These are phyloP conservation scores for Penicillium sp. DNA, from an alignment of 2,329 filamentous ascomycete genomes.

Conservation along the genomic window DNA sequence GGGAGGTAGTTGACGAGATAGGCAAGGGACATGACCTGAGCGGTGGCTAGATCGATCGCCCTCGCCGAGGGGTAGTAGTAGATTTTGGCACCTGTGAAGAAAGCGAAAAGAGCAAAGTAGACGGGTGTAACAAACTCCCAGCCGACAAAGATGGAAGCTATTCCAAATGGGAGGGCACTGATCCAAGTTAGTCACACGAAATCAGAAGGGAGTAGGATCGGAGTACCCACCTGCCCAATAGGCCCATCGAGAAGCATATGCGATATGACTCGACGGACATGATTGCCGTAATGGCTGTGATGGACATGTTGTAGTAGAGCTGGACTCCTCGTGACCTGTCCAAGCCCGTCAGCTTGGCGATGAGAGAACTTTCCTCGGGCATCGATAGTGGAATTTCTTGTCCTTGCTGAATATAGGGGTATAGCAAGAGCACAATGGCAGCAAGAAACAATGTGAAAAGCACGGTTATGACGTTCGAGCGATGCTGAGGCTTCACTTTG, in stretches of 20 bases:
- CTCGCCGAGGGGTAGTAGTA: constrained; percentile 11
- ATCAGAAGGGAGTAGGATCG: neutral
- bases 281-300: constrained; percentile 1
- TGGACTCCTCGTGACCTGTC: neutral
- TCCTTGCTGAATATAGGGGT: neutral
- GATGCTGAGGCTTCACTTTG: neutral
- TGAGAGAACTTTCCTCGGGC: neutral
- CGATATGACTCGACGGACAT: constrained; percentile 12
- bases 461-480: neutral
- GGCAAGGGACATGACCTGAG: neutral
- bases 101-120: constrained; percentile 12
- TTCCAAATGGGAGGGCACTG: constrained; percentile 7
- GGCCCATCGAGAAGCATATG: constrained; percentile 2
- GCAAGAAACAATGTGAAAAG: constrained; percentile 3
- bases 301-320: constrained; percentile 6
- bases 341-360: neutral
- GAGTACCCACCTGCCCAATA: constrained; percentile 7
- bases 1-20: constrained; percentile 1
- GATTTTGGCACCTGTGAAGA: neutral
- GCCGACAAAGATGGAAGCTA: constrained; percentile 7
- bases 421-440: neutral
- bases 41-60: constrained; percentile 6
- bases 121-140: constrained; percentile 5
- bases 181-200: neutral
- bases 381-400: neutral